Conservation (phyloP, 2,329 filamentous ascomycete species). For the Cladosporium sp. region DNA sequence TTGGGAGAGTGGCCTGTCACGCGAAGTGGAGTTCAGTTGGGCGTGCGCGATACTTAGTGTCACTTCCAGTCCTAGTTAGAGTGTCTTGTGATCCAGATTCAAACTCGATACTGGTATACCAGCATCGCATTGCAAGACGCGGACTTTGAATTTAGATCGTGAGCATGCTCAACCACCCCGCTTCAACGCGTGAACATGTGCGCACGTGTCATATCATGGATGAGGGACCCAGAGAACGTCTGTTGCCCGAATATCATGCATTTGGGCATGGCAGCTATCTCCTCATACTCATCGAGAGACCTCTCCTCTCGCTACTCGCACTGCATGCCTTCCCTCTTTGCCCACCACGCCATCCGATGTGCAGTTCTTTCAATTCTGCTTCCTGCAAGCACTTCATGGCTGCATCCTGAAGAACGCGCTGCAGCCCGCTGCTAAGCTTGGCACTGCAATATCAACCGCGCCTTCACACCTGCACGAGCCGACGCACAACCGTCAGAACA, state of each 20-base stretch:
- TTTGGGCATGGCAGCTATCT: background rate
- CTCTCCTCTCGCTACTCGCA: background rate
- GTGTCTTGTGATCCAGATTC: too few relatives aligned
- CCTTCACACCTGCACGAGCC: slow-evolving; percentile 13
- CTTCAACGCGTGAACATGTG: slow-evolving; percentile 2
- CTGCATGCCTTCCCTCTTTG: background rate
- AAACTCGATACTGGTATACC: too few relatives aligned
- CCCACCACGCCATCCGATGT: background rate
- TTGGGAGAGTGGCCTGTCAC: slow-evolving; percentile 1
- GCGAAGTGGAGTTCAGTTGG: slow-evolving; percentile 3
- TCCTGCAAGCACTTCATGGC: slow-evolving; percentile 20
- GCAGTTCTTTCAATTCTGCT: background rate
- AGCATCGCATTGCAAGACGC: too few relatives aligned
- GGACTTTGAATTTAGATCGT: too few relatives aligned
- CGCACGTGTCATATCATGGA: background rate
- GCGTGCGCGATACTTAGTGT: background rate
- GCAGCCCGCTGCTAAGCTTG: slow-evolving; percentile 16
- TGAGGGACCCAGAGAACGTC: background rate
- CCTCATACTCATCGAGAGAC: background rate
- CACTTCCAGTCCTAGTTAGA: background rate
- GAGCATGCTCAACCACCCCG: background rate
- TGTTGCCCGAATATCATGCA: background rate
- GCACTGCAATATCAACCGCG: slow-evolving; percentile 17
- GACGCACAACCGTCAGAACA: background rate
- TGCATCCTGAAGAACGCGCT: slow-evolving; percentile 20